These are phyloP conservation scores for Buddleja alternifolia DNA, from an alignment of 257 asterid species.

Conservation along the genomic window DNA sequence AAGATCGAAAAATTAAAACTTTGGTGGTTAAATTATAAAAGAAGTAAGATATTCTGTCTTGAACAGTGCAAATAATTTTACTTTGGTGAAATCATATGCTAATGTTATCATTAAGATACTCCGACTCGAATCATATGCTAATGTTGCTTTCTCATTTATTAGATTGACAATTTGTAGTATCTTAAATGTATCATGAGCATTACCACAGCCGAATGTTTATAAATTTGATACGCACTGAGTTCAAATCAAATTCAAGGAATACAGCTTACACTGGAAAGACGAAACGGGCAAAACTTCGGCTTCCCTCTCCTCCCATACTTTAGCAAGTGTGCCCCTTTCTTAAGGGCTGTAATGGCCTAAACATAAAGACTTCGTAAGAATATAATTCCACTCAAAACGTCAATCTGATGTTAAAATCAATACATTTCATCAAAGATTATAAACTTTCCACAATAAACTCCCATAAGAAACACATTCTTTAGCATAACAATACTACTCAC, in stretches of 20 bases:
- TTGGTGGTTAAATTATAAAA: background rate
- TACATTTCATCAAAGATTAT: background rate
- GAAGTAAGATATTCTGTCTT: background rate
- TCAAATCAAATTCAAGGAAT: background rate
- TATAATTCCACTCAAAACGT: conserved; percentile 23
- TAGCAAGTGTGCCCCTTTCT: conserved; percentile 88
- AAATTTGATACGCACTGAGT: background rate
- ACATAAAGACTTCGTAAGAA: conserved; percentile 22
- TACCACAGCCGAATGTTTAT: background rate
- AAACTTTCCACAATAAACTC: conserved; percentile 6
- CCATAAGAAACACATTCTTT: background rate
- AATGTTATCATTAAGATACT: conserved; percentile 17
- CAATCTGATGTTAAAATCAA: background rate
- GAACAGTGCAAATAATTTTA: conserved; percentile 2
- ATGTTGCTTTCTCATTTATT: background rate
- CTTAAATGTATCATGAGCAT: background rate
- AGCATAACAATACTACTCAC: background rate
- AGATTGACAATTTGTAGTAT: background rate
- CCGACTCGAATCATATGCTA: background rate
- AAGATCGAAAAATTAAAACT: background rate
- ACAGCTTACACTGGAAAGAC: conserved; percentile 76
- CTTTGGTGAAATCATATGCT: background rate
- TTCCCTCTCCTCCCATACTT: conserved; percentile 95
- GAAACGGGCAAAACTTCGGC: conserved; percentile 96
- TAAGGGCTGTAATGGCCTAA: conserved; percentile 88